Base-by-base conservation (phyloP, 345 rosid genomes). In the Cardamine resedifolia region DNA sequence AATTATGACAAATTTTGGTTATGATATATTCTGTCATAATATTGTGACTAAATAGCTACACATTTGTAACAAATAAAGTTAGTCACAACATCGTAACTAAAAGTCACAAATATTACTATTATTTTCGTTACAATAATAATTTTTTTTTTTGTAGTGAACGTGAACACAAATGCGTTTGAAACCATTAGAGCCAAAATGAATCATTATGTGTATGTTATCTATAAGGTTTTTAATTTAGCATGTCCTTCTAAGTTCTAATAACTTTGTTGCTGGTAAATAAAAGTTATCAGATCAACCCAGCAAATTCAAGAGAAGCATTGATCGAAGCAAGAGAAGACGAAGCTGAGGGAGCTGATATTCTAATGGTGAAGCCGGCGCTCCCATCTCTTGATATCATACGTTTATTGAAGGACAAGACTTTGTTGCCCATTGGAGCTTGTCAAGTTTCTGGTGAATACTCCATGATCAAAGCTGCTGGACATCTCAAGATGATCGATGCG, bases 251-350 rank as follows among this genome's bases (percentile, higher is more conserved):
- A 64, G 30, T 62, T 53, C 50, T 24, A 44, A 60, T 68, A 10
- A 24, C 34, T 57, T 80, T 59, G 15, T 65, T 27, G 65, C 82
- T 66, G 24, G 30, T 31, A 4, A 30, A 56, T 16, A 56, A 55
- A 48, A 94, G 97, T 66, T 94, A 94, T 74, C 98, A 94, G 82
- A 88, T 94, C 81, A 94, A 91, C 55, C 97, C 96, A 18, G 96
- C 98, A 57, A 94, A 94, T 50, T 87, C 89, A 55, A 82, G 96
- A 84, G 98, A 91, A 53, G 96, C 98, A 64, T 79, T 94, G 70
- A 58, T 91, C 5, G 98, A 94, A 78, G 87, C 85, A 30, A 75
- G 49, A 21, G 97, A 78, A 80, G 98, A 94, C 52, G 97, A 89
- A 69, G 75, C 88, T 63, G 98, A 94, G 83, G 98, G 98, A 80